Evolutionary conservation across 768 basidiomycete species (phyloP).

Genomic region (Butyriboletus loyo): DNA sequence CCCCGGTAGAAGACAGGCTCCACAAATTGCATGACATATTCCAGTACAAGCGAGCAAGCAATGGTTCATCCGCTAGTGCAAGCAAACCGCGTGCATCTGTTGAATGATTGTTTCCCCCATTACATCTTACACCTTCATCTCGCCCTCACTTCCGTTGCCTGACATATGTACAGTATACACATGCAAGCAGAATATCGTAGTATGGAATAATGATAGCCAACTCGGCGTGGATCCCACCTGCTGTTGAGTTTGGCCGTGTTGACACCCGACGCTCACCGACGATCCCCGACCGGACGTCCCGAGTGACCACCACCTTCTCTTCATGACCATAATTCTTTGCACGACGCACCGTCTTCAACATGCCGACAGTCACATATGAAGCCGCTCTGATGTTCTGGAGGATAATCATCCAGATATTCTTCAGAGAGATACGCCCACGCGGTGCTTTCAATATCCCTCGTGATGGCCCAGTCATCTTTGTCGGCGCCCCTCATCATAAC

Average conservation of each 20-base stretch:
- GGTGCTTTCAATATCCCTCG: constrained; percentile 93
- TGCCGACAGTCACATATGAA: constrained; percentile 52
- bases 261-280: constrained; percentile 5
- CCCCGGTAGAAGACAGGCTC: constrained; percentile 57
- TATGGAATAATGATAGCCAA: constrained; percentile 17
- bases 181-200: constrained; percentile 21
- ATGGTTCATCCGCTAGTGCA: constrained; percentile 34
- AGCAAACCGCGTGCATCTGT: constrained; percentile 12
- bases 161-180: constrained; percentile 31
- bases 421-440: constrained; percentile 90
- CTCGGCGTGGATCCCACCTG: background rate
- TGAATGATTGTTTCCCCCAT: constrained; percentile 17
- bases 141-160: constrained; percentile 14
- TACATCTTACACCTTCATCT: constrained; percentile 20
- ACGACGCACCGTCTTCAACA: constrained; percentile 12
- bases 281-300: background rate
- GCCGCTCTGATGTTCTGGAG: constrained; percentile 82
- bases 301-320: background rate
- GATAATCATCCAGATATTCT: constrained; percentile 87
- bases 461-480: constrained; percentile 89
- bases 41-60: constrained; percentile 68
- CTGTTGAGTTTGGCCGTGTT: constrained; percentile 28
- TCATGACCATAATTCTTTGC: constrained; percentile 11
- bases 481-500: constrained; percentile 90
- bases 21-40: constrained; percentile 79